Percentiles rank a stretch among this genome's conserved stretches.
These are phyloP conservation scores for Rhodotorula graminis DNA, from an alignment of 768 basidiomycete genomes.

Conservation along the genomic window DNA sequence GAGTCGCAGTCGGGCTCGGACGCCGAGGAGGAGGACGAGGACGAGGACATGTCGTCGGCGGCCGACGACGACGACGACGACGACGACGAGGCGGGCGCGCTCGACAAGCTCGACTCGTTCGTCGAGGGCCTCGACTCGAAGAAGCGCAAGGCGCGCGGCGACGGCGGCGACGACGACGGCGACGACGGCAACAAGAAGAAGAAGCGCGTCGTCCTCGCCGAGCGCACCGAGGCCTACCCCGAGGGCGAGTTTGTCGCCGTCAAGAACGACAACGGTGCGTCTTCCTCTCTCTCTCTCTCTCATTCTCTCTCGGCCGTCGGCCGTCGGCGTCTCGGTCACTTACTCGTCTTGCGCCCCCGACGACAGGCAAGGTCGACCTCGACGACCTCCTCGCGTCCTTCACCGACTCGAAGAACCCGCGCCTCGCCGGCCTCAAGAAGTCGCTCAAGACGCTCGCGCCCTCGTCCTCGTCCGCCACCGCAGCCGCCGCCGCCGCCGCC, in stretches of 20 bases:
- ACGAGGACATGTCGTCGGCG: conserved; percentile 47
- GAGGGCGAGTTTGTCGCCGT: conserved; percentile 68
- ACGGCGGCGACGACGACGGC: conserved; percentile 43
- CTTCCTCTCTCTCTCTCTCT: not conserved
- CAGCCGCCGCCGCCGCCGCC: not conserved
- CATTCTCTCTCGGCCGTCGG: not conserved
- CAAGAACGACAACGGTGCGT: conserved; percentile 34
- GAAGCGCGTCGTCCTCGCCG: conserved; percentile 60
- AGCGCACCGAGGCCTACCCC: conserved; percentile 69
- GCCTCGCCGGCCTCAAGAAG: conserved; percentile 40
- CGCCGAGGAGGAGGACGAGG: conserved; percentile 52
- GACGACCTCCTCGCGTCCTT: conserved; percentile 40
- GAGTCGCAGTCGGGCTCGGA: conserved; percentile 53
- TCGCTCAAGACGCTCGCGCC: conserved; percentile 41
- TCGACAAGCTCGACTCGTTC: conserved; percentile 67
- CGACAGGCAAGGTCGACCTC: conserved; percentile 35
- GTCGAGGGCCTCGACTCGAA: conserved; percentile 71
- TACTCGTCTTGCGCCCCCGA: not conserved
- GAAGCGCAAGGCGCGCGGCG: conserved; percentile 56
- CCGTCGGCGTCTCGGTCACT: not conserved
- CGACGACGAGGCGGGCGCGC: conserved; percentile 47
- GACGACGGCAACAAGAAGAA: conserved; percentile 51
- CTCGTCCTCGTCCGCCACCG: conserved; percentile 14
- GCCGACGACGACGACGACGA: conserved; percentile 45
- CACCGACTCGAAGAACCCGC: conserved; percentile 46